Conservation (phyloP, 345 rosid species). For the Salix dunnii region DNA sequence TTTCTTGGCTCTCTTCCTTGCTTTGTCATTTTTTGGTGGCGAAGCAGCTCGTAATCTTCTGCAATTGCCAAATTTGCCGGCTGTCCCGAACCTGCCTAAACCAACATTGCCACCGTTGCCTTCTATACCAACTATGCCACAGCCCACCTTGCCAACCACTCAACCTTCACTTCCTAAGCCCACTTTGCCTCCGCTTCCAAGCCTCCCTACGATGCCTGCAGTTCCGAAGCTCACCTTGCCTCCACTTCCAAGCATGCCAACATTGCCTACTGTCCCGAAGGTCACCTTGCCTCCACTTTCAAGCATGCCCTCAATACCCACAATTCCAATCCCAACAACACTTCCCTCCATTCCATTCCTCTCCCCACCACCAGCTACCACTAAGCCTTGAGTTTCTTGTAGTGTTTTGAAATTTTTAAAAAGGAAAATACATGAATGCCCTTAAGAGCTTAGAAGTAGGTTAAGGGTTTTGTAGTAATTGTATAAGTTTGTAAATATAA, state of each 20-base stretch:
- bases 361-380: background rate
- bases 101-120: slow-evolving; percentile 10
- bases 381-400: slow-evolving; percentile 21
- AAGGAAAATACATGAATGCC: no score
- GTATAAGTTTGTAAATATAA: no score
- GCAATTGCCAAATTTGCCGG: slow-evolving; percentile 1
- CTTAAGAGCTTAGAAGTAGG: no score
- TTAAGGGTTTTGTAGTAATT: no score
- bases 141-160: background rate
- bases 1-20: slow-evolving; percentile 3
- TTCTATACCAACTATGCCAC: no score
- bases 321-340: no score
- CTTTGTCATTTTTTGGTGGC: slow-evolving; percentile 14
- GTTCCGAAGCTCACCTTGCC: background rate
- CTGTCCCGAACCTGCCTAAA: slow-evolving; percentile 3
- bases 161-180: slow-evolving; percentile 10
- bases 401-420: no score
- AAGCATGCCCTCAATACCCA: slow-evolving; percentile 11
- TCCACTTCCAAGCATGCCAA: slow-evolving; percentile 1
- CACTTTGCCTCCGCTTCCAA: background rate
- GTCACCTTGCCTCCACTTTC: slow-evolving; percentile 20
- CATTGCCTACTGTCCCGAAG: slow-evolving; percentile 10
- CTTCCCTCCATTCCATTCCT: no score
- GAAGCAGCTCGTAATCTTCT: slow-evolving; percentile 33
- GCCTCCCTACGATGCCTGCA: no score